phyloP scores from a whole-genome alignment of 345 rosid species.

The Stellera chamaejasme region DNA sequence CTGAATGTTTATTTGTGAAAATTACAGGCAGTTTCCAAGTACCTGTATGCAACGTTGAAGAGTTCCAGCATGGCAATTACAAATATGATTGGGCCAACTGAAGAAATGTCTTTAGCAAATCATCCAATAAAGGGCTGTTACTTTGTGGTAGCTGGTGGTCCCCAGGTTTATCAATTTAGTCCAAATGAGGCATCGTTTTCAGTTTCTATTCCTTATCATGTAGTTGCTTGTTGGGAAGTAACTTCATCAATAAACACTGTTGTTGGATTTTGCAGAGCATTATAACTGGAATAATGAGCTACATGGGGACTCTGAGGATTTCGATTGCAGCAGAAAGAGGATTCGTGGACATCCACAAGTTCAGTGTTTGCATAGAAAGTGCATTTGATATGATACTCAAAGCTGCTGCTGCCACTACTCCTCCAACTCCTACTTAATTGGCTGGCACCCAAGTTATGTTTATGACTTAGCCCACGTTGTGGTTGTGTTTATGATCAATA shows the following conservation, averaged over 20 bases:
- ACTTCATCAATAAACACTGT: neutral
- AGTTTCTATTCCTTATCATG: neutral
- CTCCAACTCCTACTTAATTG: too few relatives aligned
- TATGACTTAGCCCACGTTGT: too few relatives aligned
- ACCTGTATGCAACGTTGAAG: conserved; percentile 28
- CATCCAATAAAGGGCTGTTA: conserved; percentile 43
- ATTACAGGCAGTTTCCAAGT: conserved; percentile 25
- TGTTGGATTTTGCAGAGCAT: conserved; percentile 22
- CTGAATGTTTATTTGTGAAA: neutral
- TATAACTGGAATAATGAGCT: conserved; percentile 22
- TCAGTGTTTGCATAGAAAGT: conserved; percentile 13
- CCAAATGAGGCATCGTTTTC: neutral
- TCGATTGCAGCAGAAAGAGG: conserved; percentile 25
- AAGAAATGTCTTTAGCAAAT: conserved; percentile 32
- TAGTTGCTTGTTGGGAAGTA: neutral
- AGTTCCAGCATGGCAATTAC: conserved; percentile 46
- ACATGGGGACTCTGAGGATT: conserved; percentile 25
- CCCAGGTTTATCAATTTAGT: conserved; percentile 25
- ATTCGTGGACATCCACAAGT: conserved; percentile 22
- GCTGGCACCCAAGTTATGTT: too few relatives aligned
- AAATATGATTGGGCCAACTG: conserved; percentile 39
- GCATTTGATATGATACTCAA: conserved; percentile 24
- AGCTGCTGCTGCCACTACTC: too few relatives aligned
- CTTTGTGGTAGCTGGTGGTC: conserved; percentile 31
- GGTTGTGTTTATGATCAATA: too few relatives aligned